Conservation (phyloP, 2,329 filamentous ascomycete species). For the Aspergillus spinulosporus region DNA sequence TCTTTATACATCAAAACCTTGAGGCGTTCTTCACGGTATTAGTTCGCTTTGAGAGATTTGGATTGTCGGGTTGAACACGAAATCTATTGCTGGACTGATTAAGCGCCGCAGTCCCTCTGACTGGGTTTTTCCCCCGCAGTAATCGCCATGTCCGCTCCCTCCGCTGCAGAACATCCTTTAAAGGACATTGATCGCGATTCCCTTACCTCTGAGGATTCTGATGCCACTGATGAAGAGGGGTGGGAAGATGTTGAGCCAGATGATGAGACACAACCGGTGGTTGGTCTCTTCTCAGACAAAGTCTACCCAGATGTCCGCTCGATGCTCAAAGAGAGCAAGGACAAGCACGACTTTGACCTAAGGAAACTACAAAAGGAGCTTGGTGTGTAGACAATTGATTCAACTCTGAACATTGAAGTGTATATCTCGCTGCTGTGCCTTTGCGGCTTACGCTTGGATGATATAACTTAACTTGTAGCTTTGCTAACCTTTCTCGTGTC, state of each 20-base stretch:
- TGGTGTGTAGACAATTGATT: conserved; percentile 40
- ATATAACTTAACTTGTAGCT: background rate
- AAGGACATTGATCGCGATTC: conserved; percentile 30
- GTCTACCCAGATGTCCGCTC: conserved; percentile 63
- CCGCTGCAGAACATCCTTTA: conserved; percentile 21
- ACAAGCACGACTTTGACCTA: conserved; percentile 68
- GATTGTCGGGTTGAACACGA: too few relatives aligned
- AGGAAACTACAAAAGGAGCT: conserved; percentile 56
- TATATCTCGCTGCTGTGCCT: conserved; percentile 14
- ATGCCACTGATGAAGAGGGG: conserved; percentile 53
- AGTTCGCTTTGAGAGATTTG: background rate
- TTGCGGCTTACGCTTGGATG: conserved; percentile 13
- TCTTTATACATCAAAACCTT: background rate
- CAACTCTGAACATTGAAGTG: conserved; percentile 9
- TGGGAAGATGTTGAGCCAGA: conserved; percentile 65
- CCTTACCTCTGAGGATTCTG: conserved; percentile 44
- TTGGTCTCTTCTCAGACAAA: conserved; percentile 68
- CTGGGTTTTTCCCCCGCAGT: conserved; percentile 8
- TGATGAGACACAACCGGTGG: conserved; percentile 61
- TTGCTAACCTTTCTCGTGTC: conserved; percentile 21
- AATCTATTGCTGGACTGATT: background rate
- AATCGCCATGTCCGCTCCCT: conserved; percentile 33
- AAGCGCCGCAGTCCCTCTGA: too few relatives aligned
- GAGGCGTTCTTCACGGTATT: background rate
- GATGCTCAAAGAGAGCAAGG: conserved; percentile 70